Base-by-base conservation (phyloP, 2,329 filamentous ascomycete species). In the Sphaceloma murrayae region DNA sequence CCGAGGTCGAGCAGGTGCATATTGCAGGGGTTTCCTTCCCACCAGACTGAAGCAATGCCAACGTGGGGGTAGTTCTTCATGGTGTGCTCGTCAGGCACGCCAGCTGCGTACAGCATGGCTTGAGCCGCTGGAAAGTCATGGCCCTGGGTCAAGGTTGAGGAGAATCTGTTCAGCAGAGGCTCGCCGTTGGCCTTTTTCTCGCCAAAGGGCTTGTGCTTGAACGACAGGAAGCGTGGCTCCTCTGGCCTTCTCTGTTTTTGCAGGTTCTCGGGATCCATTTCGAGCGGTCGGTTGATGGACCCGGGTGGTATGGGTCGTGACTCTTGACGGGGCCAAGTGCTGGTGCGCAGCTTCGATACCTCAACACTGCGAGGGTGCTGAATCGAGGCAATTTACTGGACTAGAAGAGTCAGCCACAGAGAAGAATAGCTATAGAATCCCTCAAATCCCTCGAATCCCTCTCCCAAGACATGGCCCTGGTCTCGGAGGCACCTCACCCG, bases 21-120 rank as follows among this genome's bases (percentile, higher is more conserved):
- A 21, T 94, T 94, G 77, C 88, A 95, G 27, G 89, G 85, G 60
- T 95, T 95, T 19, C 89, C 89, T 65, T 95, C 87, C 88, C 88
- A 96, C 88, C 88, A 95, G 3, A 95, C 85, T 4, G 83, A 87
- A 5, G 87, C 82, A 58, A 95, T 78, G 47, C 89, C 89, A 18
- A 96, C 84, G 51, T 96, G 89, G 9, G 89, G 85, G 43, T 83
- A 82, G 46, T 75, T 89, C 66, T 89, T 88, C 85, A 96, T 94
- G 57, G 80, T 78, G 46, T 91, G 72, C 55, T 78, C 73, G 58
- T 86, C 77, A 1, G 87, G 85, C 24, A 96, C 83, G 17, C 89
- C 89, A 6, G 89, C 87, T 10, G 84, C 88, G 64, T 94, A 96
- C 16, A 96, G 74, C 89, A 95, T 95, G 31, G 89, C 85, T 74